A percentile compares a stretch with the other conserved stretches of the same genome.
Conservation (phyloP, 116 monocot genomes). For the Cymodocea nodosa region DNA sequence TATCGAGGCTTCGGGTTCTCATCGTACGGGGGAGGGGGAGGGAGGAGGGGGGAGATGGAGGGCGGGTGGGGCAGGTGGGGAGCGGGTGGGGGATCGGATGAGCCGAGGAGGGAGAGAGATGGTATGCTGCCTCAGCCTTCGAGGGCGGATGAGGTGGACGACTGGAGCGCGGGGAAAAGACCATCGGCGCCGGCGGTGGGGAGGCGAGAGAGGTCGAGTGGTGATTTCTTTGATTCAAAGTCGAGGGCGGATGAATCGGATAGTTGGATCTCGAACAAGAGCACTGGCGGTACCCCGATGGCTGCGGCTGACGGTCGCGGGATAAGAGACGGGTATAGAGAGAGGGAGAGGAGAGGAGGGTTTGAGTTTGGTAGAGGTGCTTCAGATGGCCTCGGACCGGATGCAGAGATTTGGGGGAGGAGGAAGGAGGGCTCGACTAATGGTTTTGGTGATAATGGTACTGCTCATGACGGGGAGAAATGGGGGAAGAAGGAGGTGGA, state of each 20-base stretch:
- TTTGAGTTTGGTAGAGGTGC: slow-evolving; percentile 8
- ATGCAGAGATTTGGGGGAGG: slow-evolving; percentile 10
- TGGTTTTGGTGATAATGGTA: neutral
- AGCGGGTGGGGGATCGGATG: slow-evolving; percentile 38
- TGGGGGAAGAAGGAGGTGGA: slow-evolving; percentile 32
- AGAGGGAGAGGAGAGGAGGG: slow-evolving; percentile 29
- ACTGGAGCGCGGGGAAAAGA: slow-evolving; percentile 74
- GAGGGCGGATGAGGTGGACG: slow-evolving; percentile 77
- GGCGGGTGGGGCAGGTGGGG: too few relatives aligned
- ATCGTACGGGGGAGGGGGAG: slow-evolving; percentile 17
- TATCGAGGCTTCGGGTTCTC: slow-evolving; percentile 39
- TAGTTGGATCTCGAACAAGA: slow-evolving; percentile 53
- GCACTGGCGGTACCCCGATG: slow-evolving; percentile 10
- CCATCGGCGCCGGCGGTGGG: slow-evolving; percentile 24
- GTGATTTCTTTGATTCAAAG: slow-evolving; percentile 25
- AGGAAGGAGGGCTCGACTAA: too few relatives aligned
- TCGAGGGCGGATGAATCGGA: slow-evolving; percentile 54
- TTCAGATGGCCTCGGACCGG: too few relatives aligned
- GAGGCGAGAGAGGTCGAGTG: slow-evolving; percentile 19
- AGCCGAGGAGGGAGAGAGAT: slow-evolving; percentile 24
- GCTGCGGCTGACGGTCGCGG: slow-evolving; percentile 21
- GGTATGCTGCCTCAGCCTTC: slow-evolving; percentile 32
- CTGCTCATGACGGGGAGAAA: slow-evolving; percentile 22
- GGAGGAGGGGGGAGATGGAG: neutral
- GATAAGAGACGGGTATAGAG: slow-evolving; percentile 19